Conservation (phyloP, 495 filamentous ascomycete genomes). For the Articulospora tetracladia region DNA sequence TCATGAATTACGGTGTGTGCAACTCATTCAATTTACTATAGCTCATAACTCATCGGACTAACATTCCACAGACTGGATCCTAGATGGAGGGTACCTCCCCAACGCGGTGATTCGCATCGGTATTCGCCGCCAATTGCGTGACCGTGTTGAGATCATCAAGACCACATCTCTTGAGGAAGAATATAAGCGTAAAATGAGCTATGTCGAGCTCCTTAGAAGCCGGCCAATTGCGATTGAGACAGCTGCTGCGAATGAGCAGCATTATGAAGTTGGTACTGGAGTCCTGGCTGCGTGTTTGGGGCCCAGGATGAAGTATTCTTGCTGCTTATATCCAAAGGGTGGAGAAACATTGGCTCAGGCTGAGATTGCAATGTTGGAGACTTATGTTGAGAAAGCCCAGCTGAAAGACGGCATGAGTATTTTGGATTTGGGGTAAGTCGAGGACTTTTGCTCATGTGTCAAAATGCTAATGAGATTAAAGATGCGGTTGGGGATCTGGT, state of each 20-base stretch:
- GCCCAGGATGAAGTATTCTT: slow-evolving; percentile 59
- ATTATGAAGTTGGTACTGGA: slow-evolving; percentile 63
- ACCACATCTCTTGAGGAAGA: slow-evolving; percentile 39
- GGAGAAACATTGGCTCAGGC: slow-evolving; percentile 54
- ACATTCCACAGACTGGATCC: slow-evolving; percentile 39
- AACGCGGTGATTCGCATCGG: slow-evolving; percentile 52
- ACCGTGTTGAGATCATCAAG: slow-evolving; percentile 45
- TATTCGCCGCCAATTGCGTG: slow-evolving; percentile 49
- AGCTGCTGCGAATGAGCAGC: slow-evolving; percentile 56
- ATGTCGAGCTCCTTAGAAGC: slow-evolving; percentile 45
- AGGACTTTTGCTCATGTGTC: background rate
- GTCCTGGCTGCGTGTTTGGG: slow-evolving; percentile 53
- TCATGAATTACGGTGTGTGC: slow-evolving; percentile 30
- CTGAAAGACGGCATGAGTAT: slow-evolving; percentile 55
- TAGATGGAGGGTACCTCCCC: slow-evolving; percentile 58
- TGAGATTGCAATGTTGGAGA: slow-evolving; percentile 59
- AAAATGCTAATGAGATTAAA: slow-evolving; percentile 23
- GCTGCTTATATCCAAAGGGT: slow-evolving; percentile 53
- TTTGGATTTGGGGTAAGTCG: slow-evolving; percentile 55
- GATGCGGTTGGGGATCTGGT: slow-evolving; percentile 64
- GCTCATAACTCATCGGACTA: background rate
- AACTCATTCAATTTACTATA: background rate
- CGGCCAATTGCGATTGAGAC: slow-evolving; percentile 63
- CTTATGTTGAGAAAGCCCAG: slow-evolving; percentile 51
- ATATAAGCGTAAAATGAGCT: slow-evolving; percentile 53